Conservation (phyloP, 2,329 filamentous ascomycete genomes). For the Laburnicola sp. region DNA sequence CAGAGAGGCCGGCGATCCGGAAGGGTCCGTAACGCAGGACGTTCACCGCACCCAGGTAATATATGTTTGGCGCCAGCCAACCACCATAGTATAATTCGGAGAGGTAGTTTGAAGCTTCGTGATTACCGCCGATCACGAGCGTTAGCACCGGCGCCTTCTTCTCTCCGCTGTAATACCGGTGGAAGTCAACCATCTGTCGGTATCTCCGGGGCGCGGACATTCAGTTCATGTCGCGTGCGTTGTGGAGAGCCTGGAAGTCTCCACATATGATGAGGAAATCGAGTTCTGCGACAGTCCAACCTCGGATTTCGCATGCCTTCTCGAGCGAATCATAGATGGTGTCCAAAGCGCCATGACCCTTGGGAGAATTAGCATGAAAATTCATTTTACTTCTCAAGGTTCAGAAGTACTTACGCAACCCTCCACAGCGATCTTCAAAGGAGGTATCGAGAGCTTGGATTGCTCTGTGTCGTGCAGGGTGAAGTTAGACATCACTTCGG, state of each 20-base stretch:
- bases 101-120: slow-evolving; percentile 12
- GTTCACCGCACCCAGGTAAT: slow-evolving; percentile 7
- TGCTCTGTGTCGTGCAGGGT: no score
- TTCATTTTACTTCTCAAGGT: no score
- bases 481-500: no score
- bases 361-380: no score
- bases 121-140: slow-evolving; percentile 10
- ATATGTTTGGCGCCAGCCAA: slow-evolving; percentile 12
- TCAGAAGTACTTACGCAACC: no score
- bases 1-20: slow-evolving; percentile 7
- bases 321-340: slow-evolving; percentile 11
- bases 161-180: slow-evolving; percentile 8
- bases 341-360: slow-evolving; percentile 4
- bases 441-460: no score
- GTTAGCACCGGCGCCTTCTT: slow-evolving; percentile 7
- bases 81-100: slow-evolving; percentile 10
- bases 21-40: slow-evolving; percentile 10
- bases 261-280: slow-evolving; percentile 16
- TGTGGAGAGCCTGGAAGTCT: slow-evolving; percentile 13
- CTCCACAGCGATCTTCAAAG: no score
- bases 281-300: slow-evolving; percentile 8
- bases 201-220: slow-evolving; percentile 10
- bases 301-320: slow-evolving; percentile 10
- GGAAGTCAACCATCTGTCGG: slow-evolving; percentile 11
- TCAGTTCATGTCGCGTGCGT: slow-evolving; percentile 12